phyloP scores from a whole-genome alignment of 768 basidiomycete species.

The Tephrocybe sp. region DNA sequence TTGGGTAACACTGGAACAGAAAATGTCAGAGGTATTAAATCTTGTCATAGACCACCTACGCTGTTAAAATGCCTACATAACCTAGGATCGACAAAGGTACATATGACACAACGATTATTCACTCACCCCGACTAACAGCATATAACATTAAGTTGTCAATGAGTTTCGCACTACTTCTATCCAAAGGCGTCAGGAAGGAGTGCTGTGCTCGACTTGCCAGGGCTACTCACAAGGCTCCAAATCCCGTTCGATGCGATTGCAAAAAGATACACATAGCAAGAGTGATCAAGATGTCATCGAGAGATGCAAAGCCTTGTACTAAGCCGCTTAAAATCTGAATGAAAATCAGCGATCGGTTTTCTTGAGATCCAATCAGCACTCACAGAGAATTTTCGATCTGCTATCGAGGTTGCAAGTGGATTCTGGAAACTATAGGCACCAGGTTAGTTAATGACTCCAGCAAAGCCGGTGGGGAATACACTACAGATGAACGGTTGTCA shows the following conservation, averaged over 20 bases:
- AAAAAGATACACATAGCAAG: slow-evolving; percentile 4
- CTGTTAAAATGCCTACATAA: slow-evolving; percentile 3
- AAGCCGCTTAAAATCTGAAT: slow-evolving; percentile 5
- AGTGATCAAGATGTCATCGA: slow-evolving; percentile 8
- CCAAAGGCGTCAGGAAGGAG: not conserved
- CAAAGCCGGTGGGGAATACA: not conserved
- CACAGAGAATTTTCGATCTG: slow-evolving; percentile 5
- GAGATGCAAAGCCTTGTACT: slow-evolving; percentile 9
- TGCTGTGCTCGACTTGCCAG: not conserved
- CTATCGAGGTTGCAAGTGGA: slow-evolving; percentile 7
- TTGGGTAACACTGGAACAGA: slow-evolving; percentile 2
- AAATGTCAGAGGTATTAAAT: not conserved
- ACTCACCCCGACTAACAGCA: slow-evolving; percentile 8
- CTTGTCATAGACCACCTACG: not conserved
- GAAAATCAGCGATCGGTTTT: not conserved
- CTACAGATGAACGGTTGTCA: slow-evolving; percentile 9
- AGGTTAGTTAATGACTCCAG: not conserved
- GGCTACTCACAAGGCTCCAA: not conserved
- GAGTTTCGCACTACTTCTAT: not conserved
- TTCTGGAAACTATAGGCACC: slow-evolving; percentile 1
- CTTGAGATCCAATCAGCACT: not conserved
- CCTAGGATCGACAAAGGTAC: not conserved
- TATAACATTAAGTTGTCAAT: slow-evolving; percentile 8
- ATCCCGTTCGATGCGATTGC: not conserved
- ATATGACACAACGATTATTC: not conserved